phyloP scores from a whole-genome alignment of 2,329 filamentous ascomycete species.

The Moelleriella libera region DNA sequence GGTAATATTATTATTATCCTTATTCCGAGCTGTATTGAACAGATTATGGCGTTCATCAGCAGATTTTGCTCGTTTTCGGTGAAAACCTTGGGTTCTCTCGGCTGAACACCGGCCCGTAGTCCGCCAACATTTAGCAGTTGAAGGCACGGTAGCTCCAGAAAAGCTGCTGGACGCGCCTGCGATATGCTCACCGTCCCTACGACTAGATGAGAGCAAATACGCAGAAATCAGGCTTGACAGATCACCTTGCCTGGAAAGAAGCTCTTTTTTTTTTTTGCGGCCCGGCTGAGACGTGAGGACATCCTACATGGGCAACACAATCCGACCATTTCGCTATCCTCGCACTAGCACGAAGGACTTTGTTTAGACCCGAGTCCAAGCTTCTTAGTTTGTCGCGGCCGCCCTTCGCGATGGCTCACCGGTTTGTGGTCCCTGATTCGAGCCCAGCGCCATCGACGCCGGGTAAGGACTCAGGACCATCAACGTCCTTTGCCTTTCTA shows the following conservation, averaged over 20 bases:
- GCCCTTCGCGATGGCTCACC: conserved; percentile 20
- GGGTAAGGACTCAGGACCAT: conserved; percentile 21
- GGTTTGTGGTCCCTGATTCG: conserved; percentile 28
- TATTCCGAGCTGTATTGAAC: too few relatives aligned
- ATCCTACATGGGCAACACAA: too few relatives aligned
- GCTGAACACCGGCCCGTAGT: not conserved
- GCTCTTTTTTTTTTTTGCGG: too few relatives aligned
- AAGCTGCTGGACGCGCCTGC: not conserved
- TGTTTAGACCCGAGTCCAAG: not conserved
- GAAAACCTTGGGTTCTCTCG: not conserved
- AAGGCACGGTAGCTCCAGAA: not conserved
- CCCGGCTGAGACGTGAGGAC: too few relatives aligned
- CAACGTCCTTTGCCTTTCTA: conserved; percentile 22
- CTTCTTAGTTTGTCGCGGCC: not conserved
- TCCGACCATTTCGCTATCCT: not conserved
- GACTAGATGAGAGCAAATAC: too few relatives aligned
- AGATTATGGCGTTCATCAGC: too few relatives aligned
- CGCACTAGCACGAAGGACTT: not conserved
- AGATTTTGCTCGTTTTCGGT: too few relatives aligned
- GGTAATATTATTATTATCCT: too few relatives aligned
- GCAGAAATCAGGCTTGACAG: too few relatives aligned
- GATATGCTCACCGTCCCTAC: too few relatives aligned
- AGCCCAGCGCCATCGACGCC: conserved; percentile 36
- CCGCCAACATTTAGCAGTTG: not conserved
- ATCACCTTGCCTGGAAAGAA: too few relatives aligned